These are phyloP conservation scores for Dovyalis caffra DNA, from an alignment of 345 rosid genomes.

Conservation along the genomic window DNA sequence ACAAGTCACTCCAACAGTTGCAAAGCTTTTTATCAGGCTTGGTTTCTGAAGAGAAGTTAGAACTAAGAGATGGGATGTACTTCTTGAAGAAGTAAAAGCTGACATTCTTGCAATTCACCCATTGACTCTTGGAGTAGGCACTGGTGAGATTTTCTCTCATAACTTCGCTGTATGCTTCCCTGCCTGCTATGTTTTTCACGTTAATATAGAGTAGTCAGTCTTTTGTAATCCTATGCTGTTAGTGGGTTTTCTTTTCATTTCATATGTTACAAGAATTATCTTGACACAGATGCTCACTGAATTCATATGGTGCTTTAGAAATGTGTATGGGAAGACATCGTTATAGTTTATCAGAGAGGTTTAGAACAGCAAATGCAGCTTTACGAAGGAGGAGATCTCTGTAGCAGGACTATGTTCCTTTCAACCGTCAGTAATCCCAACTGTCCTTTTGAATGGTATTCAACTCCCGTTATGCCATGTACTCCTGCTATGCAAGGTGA, in stretches of 20 bases:
- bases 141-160: neutral
- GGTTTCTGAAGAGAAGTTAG: conserved; percentile 83
- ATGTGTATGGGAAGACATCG: neutral
- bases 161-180: neutral
- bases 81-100: conserved; percentile 65
- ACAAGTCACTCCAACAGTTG: conserved; percentile 88
- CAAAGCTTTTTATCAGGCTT: conserved; percentile 88
- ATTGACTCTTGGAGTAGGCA: neutral
- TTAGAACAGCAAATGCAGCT: neutral
- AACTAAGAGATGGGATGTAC: conserved; percentile 76
- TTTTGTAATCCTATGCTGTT: neutral
- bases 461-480: neutral
- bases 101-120: neutral
- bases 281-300: neutral
- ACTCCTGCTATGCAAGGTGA: neutral
- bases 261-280: no score
- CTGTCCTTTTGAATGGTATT: neutral
- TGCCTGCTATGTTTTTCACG: neutral
- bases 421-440: neutral
- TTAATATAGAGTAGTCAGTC: neutral
- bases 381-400: neutral
- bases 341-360: neutral
- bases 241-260: no score
- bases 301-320: neutral
- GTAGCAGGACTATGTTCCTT: neutral